Evolutionary conservation across 1,284 basidiomycete species (phyloP), one percentile per base, ranked within the genome.

Genomic region (Macrocybe sp.): DNA sequence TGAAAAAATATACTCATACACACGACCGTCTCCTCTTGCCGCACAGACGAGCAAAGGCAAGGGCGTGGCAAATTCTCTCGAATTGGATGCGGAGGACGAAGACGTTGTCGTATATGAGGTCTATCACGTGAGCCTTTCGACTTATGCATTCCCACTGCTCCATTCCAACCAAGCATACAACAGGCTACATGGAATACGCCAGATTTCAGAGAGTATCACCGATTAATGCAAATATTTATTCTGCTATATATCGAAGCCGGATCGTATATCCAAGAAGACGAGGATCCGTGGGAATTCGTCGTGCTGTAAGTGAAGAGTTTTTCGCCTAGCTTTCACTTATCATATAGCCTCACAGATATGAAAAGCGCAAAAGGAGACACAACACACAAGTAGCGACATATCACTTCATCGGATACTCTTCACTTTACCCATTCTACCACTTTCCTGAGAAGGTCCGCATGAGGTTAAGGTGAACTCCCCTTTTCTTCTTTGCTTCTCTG

Each of bases 171-270:
- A 12, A 31, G 9, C 36, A 10, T 34, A n/a, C 4, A 12, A 16
- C 60, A 92, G 90, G 65, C 83, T 22, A 94, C 83, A 5, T 96
- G 92, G 83, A 70, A 83, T 51, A 92, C 93, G 1, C 83, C 89
- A 4, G 94, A 92, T 3, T 99, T 97, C 70, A 78, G 77, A 58
- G 92, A 96, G 64, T 95, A 92, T 58, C 96, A 97, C 61, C 78
- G 88, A n/a, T 76, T 83, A 47, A 97, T 97, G 88, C 96, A 98
- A 67, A 65, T 97, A 46, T 97, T 97, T 63, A 91, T 97, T 49
- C 68, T 97, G 37, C 73, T 99, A 6, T 98, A 92, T 68, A 96
- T 99, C 61, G 96, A 99, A 64, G 97, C 83, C 6, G 94, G 93
- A 5, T 92, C 89, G 29, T 98, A 94, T 66, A 91, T 99, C 52